Evolutionary conservation across 148 eudicot genomes (phyloP).

Genomic region (Rhododendron simsii): DNA sequence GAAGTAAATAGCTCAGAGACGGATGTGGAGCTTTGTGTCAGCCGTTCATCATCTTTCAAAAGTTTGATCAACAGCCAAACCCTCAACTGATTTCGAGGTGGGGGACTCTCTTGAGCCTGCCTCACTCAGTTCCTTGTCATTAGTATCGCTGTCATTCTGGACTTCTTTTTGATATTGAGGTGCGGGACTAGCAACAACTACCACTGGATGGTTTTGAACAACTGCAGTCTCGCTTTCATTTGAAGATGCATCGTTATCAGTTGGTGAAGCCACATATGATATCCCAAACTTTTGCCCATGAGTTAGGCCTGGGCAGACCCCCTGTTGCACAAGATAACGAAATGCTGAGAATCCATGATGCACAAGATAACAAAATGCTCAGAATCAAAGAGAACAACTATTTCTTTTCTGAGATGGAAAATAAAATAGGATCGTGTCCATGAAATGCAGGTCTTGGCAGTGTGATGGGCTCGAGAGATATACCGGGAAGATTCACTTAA

Average conservation of each 20-base stretch:
- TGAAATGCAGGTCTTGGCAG: neutral
- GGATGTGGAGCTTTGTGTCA: neutral
- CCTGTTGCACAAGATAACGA: conserved; percentile 26
- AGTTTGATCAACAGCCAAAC: neutral
- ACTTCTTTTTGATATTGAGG: conserved; percentile 9
- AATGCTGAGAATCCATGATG: neutral
- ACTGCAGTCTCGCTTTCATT: conserved; percentile 21
- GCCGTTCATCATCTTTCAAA: neutral
- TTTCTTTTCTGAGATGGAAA: neutral
- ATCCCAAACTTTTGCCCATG: conserved; percentile 79
- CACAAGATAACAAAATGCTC: conserved; percentile 1
- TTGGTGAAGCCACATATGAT: conserved; percentile 39
- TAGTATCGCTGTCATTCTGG: conserved; percentile 20
- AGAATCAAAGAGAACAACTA: neutral
- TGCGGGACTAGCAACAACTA: conserved; percentile 29
- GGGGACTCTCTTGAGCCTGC: conserved; percentile 12
- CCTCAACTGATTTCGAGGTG: neutral
- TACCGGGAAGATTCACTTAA: neutral
- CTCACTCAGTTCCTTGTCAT: conserved; percentile 19
- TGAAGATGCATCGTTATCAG: conserved; percentile 30
- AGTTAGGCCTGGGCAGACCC: conserved; percentile 74
- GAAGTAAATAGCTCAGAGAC: neutral
- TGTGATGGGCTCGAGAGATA: neutral
- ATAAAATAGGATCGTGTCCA: neutral
- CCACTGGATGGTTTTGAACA: conserved; percentile 25